Conservation (phyloP, 495 filamentous ascomycete species). For the Trichoderma erinaceum region DNA sequence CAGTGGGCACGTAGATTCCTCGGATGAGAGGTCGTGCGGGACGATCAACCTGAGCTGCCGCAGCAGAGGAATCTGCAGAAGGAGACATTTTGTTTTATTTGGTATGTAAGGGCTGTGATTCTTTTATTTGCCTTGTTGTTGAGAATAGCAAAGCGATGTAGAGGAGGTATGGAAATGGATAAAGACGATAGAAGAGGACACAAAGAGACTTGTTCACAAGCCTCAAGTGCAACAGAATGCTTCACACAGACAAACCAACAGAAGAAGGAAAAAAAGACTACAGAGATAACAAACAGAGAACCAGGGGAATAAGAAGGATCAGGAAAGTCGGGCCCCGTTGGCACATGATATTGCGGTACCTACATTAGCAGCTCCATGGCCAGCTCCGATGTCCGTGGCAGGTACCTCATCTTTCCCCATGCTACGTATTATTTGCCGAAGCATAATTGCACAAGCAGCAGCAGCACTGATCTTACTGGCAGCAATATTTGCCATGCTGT, state of each 20-base stretch:
- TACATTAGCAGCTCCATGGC: neutral
- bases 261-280: neutral
- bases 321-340: neutral
- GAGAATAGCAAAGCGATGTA: neutral
- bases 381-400: too few species aligned
- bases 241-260: neutral
- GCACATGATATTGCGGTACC: neutral
- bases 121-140: neutral
- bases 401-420: neutral
- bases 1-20: slow-evolving; percentile 79
- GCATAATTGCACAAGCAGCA: neutral
- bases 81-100: neutral
- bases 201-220: neutral
- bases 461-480: neutral
- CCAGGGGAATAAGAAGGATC: neutral
- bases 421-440: neutral
- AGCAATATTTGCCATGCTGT: neutral
- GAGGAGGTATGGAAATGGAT: neutral
- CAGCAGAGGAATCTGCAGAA: neutral
- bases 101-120: neutral
- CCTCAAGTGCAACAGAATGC: neutral
- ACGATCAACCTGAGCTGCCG: neutral
- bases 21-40: slow-evolving; percentile 55
- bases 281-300: neutral
- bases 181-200: neutral